Evolutionary conservation across 345 rosid genomes (phyloP), one percentile per base, ranked within the genome.

Genomic region (Isatis tinctoria): DNA sequence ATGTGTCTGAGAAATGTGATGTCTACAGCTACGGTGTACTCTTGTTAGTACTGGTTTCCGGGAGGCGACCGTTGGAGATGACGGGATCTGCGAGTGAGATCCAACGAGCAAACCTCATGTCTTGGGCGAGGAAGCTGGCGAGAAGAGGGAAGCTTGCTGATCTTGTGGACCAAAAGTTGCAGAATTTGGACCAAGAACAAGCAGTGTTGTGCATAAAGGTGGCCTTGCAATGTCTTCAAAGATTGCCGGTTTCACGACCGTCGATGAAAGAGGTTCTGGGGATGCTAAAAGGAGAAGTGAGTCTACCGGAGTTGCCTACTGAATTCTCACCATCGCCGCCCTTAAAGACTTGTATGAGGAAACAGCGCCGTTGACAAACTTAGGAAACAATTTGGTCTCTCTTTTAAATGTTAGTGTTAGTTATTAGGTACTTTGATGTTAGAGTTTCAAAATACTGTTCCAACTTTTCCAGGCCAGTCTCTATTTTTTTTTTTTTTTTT

Each of bases 11-110:
- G 70, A 95, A 95, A 74, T 90, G 87, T 1, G 99, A 95, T 76
- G 99, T 95, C 0, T 95, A 95, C 67, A 95, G 99, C 69, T 92
- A 80, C 40, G 99, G 99, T 8, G 99, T 95, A 27, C 33, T 92
- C 36, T 45, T 95, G 59, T 78, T 95, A 58, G 99, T 95, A 47
- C 66, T 92, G 33, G 63, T 95, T 17, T 93, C 99, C 0, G 98
- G 99, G 14, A 77, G 99, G 72, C 93, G 98, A 0, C 99, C 99
- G 1, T 83, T 95, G 69, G 91, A 95, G 82, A 92, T 95, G 54
- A 85, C 97, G 0, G 89, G 84, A 62, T 85, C 98, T 0, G 94
- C 99, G 0, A 82, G 90, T 1, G 97, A 95, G 72, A 90, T 90
- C 10, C 91, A 90, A 67, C 86, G 94, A 3, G 98, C 99, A 2